Evolutionary conservation across 164 flowering plant species (phyloP).

Genomic region (Macadamia integrifolia): DNA sequence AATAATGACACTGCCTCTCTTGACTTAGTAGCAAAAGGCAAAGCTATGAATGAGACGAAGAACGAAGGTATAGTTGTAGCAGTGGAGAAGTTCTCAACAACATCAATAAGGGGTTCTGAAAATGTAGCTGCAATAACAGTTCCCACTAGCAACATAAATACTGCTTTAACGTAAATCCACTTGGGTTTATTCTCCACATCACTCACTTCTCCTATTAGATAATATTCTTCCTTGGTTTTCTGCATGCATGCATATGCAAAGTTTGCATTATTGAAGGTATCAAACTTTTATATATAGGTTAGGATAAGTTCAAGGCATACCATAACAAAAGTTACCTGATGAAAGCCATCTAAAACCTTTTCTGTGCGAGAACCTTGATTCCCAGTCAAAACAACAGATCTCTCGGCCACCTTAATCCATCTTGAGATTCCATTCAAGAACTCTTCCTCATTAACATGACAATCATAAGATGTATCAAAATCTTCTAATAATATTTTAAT

Average conservation of each 20-base stretch:
- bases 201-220: slow-evolving; percentile 16
- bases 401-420: slow-evolving; percentile 18
- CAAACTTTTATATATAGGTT: neutral
- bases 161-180: too few relatives aligned
- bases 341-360: slow-evolving; percentile 5
- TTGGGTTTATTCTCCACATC: too few relatives aligned
- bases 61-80: slow-evolving; percentile 41
- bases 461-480: slow-evolving; percentile 31
- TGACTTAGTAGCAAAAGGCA: slow-evolving; percentile 42
- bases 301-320: neutral
- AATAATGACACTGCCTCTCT: slow-evolving; percentile 37
- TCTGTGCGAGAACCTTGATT: slow-evolving; percentile 1
- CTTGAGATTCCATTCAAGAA: slow-evolving; percentile 28
- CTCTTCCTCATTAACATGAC: slow-evolving; percentile 23
- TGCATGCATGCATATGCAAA: too few relatives aligned
- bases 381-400: neutral
- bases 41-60: slow-evolving; percentile 35
- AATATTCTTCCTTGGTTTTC: slow-evolving; percentile 22
- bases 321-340: slow-evolving; percentile 12
- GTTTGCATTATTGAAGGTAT: neutral
- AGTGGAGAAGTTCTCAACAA: slow-evolving; percentile 38
- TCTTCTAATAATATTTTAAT: slow-evolving; percentile 25
- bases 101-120: slow-evolving; percentile 47
- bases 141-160: slow-evolving; percentile 31
- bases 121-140: slow-evolving; percentile 32